A percentile compares a stretch with the other conserved stretches of the same genome.
phyloP scores from a whole-genome alignment of 1,139 yeast species.

The Geotrichum fermentans region DNA sequence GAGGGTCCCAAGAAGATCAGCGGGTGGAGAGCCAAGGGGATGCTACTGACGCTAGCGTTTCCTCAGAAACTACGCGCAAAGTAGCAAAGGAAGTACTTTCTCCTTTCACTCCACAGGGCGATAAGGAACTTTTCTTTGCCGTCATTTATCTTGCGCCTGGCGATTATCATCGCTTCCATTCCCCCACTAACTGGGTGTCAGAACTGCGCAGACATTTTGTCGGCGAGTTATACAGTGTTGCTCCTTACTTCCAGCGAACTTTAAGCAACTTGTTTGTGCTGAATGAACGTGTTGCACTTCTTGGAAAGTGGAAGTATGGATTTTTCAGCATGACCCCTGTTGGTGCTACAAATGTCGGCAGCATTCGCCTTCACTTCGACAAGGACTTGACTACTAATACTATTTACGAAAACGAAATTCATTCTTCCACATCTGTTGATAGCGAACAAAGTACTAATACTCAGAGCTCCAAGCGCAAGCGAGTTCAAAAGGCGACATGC shows the following conservation, averaged over 20 bases:
- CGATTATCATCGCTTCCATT: conserved; percentile 94
- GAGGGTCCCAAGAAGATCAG: conserved; percentile 22
- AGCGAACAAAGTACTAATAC: conserved; percentile 15
- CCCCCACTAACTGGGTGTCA: conserved; percentile 95
- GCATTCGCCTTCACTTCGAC: conserved; percentile 87
- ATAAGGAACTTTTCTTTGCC: conserved; percentile 72
- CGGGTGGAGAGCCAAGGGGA: conserved; percentile 35
- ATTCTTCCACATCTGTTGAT: conserved; percentile 7
- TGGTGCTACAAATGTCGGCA: conserved; percentile 98
- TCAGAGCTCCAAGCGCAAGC: conserved; percentile 22
- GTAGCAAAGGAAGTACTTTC: conserved; percentile 29
- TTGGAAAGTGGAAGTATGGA: conserved; percentile 96
- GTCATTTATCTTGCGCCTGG: conserved; percentile 97
- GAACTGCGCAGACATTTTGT: conserved; percentile 91
- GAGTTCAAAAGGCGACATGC: conserved; percentile 67
- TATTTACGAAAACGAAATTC: conserved; percentile 47
- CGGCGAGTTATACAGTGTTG: conserved; percentile 92
- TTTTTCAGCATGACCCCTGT: conserved; percentile 98
- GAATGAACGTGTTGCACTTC: conserved; percentile 90
- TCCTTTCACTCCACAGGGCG: conserved; percentile 31
- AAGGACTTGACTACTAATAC: conserved; percentile 83
- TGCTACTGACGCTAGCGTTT: conserved; percentile 28
- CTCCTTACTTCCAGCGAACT: conserved; percentile 90
- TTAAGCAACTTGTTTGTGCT: conserved; percentile 82
- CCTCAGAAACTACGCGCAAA: conserved; percentile 24